Percentiles rank a stretch among this genome's conserved stretches.
Conservation (phyloP, 2,329 filamentous ascomycete species). For the Rutstroemia sydowiana region DNA sequence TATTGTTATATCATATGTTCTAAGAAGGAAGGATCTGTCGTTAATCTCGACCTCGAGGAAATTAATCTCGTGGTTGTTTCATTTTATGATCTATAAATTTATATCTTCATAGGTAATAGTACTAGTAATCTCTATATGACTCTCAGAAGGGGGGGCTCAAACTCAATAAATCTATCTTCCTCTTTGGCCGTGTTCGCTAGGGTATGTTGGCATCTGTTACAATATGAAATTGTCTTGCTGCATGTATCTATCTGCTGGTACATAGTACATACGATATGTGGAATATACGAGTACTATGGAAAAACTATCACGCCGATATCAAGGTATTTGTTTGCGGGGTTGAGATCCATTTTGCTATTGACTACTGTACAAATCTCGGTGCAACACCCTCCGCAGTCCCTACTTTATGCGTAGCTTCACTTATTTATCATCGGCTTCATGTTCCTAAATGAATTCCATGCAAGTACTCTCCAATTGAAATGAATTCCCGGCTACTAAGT, state of each 20-base stretch:
- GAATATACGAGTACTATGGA: not conserved
- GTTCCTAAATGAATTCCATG: slow-evolving; percentile 3
- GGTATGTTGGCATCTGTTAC: too few species aligned
- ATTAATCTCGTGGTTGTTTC: slow-evolving; percentile 32
- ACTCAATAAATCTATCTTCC: too few species aligned
- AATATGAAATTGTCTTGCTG: not conserved
- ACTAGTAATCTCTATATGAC: too few species aligned
- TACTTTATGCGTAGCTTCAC: not conserved
- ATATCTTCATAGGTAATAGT: too few species aligned
- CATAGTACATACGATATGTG: too few species aligned
- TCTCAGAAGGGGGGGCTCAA: too few species aligned
- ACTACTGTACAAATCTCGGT: too few species aligned
- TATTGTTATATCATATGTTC: slow-evolving; percentile 25
- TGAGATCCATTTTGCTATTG: not conserved
- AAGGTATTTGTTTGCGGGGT: slow-evolving; percentile 3
- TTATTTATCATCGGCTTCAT: not conserved
- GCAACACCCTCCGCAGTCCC: slow-evolving; percentile 6
- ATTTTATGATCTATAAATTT: slow-evolving; percentile 34
- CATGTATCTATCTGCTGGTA: too few species aligned
- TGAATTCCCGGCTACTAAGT: not conserved
- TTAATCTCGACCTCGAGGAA: slow-evolving; percentile 34
- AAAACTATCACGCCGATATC: not conserved
- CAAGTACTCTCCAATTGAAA: not conserved
- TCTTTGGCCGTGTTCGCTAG: too few species aligned
- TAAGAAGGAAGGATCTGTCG: slow-evolving; percentile 33